Percentiles rank a stretch among this genome's conserved stretches.
phyloP scores from a whole-genome alignment of 768 basidiomycete species.

The Russula dissimulans region DNA sequence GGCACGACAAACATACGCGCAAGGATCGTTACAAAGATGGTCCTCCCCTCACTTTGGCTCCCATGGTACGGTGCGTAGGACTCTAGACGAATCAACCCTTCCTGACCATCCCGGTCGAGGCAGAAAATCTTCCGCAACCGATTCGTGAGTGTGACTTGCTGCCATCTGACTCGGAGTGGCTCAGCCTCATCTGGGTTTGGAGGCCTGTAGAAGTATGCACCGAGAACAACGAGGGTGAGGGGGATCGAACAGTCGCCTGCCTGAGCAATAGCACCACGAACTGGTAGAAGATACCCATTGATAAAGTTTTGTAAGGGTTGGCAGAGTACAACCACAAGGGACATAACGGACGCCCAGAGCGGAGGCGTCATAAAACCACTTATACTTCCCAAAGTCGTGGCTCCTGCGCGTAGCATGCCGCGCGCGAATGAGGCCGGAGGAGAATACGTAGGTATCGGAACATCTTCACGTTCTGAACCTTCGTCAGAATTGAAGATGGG shows the following conservation, averaged over 20 bases:
- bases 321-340: constrained; percentile 67
- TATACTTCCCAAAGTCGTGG: constrained; percentile 31
- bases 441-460: constrained; percentile 16
- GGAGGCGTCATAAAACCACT: constrained; percentile 84
- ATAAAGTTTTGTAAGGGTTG: constrained; percentile 67
- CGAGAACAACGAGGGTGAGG: constrained; percentile 81
- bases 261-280: constrained; percentile 54
- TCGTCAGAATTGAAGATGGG: constrained; percentile 6
- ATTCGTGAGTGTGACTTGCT: constrained; percentile 28
- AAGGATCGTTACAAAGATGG: constrained; percentile 71
- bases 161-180: constrained; percentile 27
- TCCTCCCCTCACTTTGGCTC: constrained; percentile 63
- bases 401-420: constrained; percentile 23
- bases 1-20: constrained; percentile 86
- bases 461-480: constrained; percentile 22
- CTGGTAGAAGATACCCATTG: constrained; percentile 47
- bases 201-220: constrained; percentile 75
- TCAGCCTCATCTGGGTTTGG: constrained; percentile 20
- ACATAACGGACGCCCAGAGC: constrained; percentile 67
- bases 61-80: constrained; percentile 16
- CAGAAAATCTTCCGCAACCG: constrained; percentile 37
- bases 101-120: constrained; percentile 41
- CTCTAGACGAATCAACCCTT: constrained; percentile 34
- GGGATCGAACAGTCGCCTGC: constrained; percentile 80
- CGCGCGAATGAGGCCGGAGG: constrained; percentile 23